These are phyloP conservation scores for Metschnikowia cubensis DNA, from an alignment of 805 yeast genomes.

Conservation along the genomic window DNA sequence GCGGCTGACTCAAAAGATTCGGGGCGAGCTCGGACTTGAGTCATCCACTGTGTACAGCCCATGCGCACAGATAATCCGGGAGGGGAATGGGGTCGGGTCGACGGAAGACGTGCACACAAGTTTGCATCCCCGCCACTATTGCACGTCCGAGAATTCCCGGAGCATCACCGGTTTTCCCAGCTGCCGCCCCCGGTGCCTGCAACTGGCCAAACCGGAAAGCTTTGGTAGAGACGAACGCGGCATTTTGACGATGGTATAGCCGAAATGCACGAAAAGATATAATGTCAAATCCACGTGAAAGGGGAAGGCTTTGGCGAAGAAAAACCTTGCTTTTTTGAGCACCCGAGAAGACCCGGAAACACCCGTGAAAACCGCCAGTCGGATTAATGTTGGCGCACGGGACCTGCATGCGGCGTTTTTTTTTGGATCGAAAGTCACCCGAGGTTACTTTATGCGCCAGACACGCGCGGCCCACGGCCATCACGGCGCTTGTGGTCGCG, in stretches of 20 bases:
- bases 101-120: conserved; percentile 9
- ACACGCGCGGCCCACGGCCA: not conserved
- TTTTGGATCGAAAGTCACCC: conserved; percentile 11
- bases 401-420: not conserved
- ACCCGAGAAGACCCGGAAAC: conserved; percentile 3
- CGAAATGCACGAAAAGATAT: too few relatives aligned
- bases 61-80: conserved; percentile 3
- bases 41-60: conserved; percentile 11
- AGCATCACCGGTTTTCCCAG: not conserved
- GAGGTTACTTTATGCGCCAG: conserved; percentile 5
- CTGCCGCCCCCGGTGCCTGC: too few relatives aligned
- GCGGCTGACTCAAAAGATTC: conserved; percentile 11
- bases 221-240: too few relatives aligned
- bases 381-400: conserved; percentile 2
- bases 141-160: conserved; percentile 8
- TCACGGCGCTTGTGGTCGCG: conserved; percentile 3
- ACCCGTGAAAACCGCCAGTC: conserved; percentile 5
- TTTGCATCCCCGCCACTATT: conserved; percentile 6
- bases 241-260: too few relatives aligned
- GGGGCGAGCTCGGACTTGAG: conserved; percentile 19
- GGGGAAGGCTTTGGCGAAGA: not conserved
- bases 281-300: not conserved
- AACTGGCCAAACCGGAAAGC: too few relatives aligned
- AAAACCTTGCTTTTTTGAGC: not conserved
- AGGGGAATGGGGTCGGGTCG: conserved; percentile 7